These are phyloP conservation scores for Penicillium taxi DNA, from an alignment of 495 filamentous ascomycete species.

Conservation along the genomic window DNA sequence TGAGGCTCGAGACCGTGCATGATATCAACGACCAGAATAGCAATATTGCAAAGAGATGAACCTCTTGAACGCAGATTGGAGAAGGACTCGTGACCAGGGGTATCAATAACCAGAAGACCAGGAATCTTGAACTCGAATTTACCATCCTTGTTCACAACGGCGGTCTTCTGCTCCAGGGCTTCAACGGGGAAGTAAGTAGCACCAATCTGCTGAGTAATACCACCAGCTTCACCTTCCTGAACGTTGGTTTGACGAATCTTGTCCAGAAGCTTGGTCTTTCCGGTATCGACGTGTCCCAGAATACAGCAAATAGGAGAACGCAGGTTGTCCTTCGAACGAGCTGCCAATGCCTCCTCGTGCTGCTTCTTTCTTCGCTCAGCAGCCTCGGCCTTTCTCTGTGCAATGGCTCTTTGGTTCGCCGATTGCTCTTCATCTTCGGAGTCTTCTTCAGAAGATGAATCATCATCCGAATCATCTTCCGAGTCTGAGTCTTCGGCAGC, in stretches of 20 bases:
- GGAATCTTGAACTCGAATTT: conserved; percentile 96
- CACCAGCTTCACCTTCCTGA: conserved; percentile 97
- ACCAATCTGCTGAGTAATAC: conserved; percentile 99
- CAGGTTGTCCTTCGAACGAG: conserved; percentile 86
- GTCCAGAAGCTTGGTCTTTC: conserved; percentile 97
- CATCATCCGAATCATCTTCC: conserved; percentile 42
- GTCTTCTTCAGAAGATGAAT: conserved; percentile 48
- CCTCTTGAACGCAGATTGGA: conserved; percentile 94
- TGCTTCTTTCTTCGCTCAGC: conserved; percentile 82
- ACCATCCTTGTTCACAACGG: conserved; percentile 83
- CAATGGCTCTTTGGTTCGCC: conserved; percentile 58
- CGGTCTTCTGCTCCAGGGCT: conserved; percentile 81
- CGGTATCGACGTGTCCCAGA: conserved; percentile 98
- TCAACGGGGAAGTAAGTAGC: conserved; percentile 99
- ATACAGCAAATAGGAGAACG: conserved; percentile 99
- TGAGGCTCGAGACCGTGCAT: conserved; percentile 99
- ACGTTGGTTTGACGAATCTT: conserved; percentile 99
- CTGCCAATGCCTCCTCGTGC: conserved; percentile 85
- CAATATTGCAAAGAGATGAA: conserved; percentile 97
- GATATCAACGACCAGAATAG: conserved; percentile 98
- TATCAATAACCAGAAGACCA: conserved; percentile 95
- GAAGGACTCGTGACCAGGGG: conserved; percentile 99
- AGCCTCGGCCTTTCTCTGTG: conserved; percentile 75
- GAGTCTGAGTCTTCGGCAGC: conserved; percentile 20
- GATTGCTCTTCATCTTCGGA: conserved; percentile 62